Base-by-base conservation (phyloP, 2,329 filamentous ascomycete species). In the Diaporthe longicolla region DNA sequence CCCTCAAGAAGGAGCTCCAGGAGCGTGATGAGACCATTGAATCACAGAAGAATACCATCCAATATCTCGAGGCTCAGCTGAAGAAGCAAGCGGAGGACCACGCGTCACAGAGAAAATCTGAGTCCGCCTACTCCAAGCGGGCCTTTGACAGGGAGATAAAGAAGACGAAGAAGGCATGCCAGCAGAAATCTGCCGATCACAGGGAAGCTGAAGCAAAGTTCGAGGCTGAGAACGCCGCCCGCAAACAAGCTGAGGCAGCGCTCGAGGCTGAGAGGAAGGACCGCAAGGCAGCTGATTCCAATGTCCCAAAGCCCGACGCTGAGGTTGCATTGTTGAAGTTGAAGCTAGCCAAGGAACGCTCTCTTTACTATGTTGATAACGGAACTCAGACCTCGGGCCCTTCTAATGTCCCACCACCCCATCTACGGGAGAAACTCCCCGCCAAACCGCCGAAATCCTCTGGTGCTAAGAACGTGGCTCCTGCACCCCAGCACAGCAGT, bases 11-110 rank as follows among this genome's bases (percentile, higher is more conserved):
- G 35, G 35, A 43, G 24, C 35, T 61, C 15, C 26, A 43, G 35
- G 24, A 63, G 59, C 59, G 59, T 10, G 59, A 63, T 29, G 59
- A 63, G 43, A 13, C 21, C 59, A n/a, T 32, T 26, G 32, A 48
- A 8, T 11, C 24, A 10, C 40, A 48, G 10, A 32, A 65, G 59
- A 37, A 21, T 15, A 10, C 24, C 35, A 61, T 19, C n/a, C 35
- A 45, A 29, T 9, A 26, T 9, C 59, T 63, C 7, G 4, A 65
- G 26, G 40, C 59, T 35, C 40, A 5, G 1, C 1, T 48, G 17
- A 32, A 65, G 26, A 26, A 48, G 40, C 4, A 32, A 21, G 9
- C 13, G 26, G 40, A 29, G 17, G 17, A 19, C 37, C 24, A 29
- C 17, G 26, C 15, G 24, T 63, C 59, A 13, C 37, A 63, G 40